These are phyloP conservation scores for Seiridium cupressi DNA, from an alignment of 2,329 filamentous ascomycete species.

Conservation along the genomic window DNA sequence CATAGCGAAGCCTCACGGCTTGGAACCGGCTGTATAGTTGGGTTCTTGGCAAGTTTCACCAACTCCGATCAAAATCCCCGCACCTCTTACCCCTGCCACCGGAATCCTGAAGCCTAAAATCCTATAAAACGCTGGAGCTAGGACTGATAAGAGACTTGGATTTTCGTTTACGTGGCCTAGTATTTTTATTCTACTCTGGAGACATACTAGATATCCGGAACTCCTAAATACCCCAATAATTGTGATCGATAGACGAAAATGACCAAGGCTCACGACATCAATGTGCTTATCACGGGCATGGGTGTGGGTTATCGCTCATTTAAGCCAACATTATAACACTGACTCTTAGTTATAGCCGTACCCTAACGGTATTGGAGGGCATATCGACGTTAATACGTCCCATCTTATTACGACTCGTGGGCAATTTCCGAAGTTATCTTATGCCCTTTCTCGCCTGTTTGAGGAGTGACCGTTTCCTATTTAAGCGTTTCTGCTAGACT, in stretches of 20 bases:
- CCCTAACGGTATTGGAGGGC: constrained; percentile 3
- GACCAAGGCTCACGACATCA: background rate
- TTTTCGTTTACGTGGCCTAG: too few species aligned
- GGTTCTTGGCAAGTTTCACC: too few species aligned
- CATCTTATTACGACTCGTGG: background rate
- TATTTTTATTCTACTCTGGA: background rate
- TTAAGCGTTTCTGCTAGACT: too few species aligned
- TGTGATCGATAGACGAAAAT: background rate
- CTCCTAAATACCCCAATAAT: too few species aligned
- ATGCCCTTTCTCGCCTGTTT: too few species aligned
- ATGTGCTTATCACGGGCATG: constrained; percentile 4
- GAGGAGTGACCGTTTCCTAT: too few species aligned
- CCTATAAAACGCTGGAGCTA: too few species aligned
- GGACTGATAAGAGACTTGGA: too few species aligned
- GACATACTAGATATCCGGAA: background rate
- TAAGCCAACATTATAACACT: background rate
- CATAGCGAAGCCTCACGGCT: too few species aligned
- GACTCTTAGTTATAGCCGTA: background rate
- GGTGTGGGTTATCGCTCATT: background rate
- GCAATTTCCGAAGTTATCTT: too few species aligned
- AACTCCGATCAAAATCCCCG: too few species aligned
- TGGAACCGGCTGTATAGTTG: too few species aligned
- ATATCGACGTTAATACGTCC: constrained; percentile 6
- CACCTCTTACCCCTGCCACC: background rate
- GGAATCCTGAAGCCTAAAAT: background rate